Evolutionary conservation across 2,329 filamentous ascomycete species (phyloP), one percentile per base, ranked within the genome.

Genomic region (Curvularia sp.): DNA sequence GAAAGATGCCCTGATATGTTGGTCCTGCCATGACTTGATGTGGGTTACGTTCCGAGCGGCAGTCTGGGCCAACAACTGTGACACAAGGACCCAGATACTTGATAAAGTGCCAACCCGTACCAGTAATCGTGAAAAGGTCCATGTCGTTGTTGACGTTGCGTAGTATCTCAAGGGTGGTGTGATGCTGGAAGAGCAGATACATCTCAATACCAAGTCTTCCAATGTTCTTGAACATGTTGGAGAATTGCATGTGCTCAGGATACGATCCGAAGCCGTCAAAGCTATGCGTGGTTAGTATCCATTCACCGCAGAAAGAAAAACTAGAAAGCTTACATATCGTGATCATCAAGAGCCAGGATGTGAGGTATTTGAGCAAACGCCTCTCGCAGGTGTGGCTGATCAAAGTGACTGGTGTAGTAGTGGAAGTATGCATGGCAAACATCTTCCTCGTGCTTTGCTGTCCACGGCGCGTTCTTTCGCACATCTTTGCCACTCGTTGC

Each of bases 181-280:
- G 95, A 73, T 99, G 95, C 74, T 99, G 95, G 83, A 99, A 99
- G 7, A 99, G 85, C 35, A 99, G 84, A 74, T 98, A 99, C 93
- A 97, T 97, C 67, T 98, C 93, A 55, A 96, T 93, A 22, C 93
- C 95, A 61, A 99, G 89, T 38, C 95, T 88, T 24, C 95, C 95
- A 71, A 98, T 96, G 74, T 98, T 98, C 80, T 96, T 97, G 83
- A 99, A 98, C 80, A 98, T 93, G 64, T 96, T 90, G 18, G 93
- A 97, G 66, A 91, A 91, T 74, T 99, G 95, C 94, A 99, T 98
- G 75, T 98, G 96, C 62, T 97, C 93, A 0, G 95, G 95, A 71
- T 98, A 99, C 1, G 93, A 97, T 30, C 95, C 95, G 69, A 95
- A 99, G 26, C 95, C 95, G 73, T 99, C 95, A 68, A 99, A 99